These are phyloP conservation scores for Boletus bicolor DNA, from an alignment of 768 basidiomycete species.

Conservation along the genomic window DNA sequence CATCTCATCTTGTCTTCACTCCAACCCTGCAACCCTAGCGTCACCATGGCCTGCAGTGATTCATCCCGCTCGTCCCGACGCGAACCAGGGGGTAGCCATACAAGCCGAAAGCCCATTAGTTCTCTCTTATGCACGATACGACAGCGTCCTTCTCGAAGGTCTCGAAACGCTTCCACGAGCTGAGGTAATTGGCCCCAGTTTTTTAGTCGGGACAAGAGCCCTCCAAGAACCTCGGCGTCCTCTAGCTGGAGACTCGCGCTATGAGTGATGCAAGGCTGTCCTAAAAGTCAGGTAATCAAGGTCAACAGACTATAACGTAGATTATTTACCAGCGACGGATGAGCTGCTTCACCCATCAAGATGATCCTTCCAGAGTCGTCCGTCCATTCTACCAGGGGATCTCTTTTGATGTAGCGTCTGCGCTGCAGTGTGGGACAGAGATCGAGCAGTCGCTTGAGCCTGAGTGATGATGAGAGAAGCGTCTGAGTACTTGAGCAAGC, in stretches of 20 bases:
- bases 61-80: conserved; percentile 42
- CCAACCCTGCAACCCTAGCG: conserved; percentile 31
- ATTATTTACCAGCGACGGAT: conserved; percentile 46
- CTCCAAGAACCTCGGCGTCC: conserved; percentile 29
- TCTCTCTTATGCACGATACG: conserved; percentile 41
- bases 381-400: conserved; percentile 40
- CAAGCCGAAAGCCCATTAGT: conserved; percentile 37
- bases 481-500: neutral
- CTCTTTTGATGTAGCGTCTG: conserved; percentile 29
- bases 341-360: conserved; percentile 55
- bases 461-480: conserved; percentile 9
- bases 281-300: neutral
- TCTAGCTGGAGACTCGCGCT: conserved; percentile 29
- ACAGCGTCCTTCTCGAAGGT: conserved; percentile 48
- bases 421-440: conserved; percentile 35
- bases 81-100: conserved; percentile 41
- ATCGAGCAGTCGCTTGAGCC: conserved; percentile 36
- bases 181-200: conserved; percentile 42
- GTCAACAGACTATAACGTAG: neutral
- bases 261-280: conserved; percentile 45
- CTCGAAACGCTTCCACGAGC: conserved; percentile 52
- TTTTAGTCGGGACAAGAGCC: conserved; percentile 39
- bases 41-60: conserved; percentile 23
- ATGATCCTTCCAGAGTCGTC: conserved; percentile 47
- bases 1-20: conserved; percentile 44